phyloP scores from a whole-genome alignment of 495 filamentous ascomycete genomes.

The Penicillium desertorum region DNA sequence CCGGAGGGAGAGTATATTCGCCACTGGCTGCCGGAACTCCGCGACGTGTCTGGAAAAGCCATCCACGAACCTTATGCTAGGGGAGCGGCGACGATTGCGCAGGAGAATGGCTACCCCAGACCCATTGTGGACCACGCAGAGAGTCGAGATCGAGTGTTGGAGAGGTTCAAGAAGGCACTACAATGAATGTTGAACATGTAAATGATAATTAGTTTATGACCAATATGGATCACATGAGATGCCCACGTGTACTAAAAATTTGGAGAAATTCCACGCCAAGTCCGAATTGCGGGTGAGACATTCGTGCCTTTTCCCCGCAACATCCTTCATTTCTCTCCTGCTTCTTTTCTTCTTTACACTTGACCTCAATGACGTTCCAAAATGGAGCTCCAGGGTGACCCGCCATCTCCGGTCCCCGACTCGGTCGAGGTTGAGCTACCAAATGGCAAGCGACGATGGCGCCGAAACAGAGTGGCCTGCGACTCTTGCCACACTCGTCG shows the following conservation, averaged over 20 bases:
- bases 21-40: slow-evolving; percentile 62
- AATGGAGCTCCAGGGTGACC: slow-evolving; percentile 44
- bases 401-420: slow-evolving; percentile 20
- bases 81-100: slow-evolving; percentile 56
- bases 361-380: slow-evolving; percentile 28
- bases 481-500: slow-evolving; percentile 48
- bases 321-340: slow-evolving; percentile 4
- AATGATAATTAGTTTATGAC: neutral
- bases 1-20: slow-evolving; percentile 57
- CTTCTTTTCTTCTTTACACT: neutral
- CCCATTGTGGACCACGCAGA: slow-evolving; percentile 72
- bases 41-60: slow-evolving; percentile 56
- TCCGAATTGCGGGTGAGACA: slow-evolving; percentile 9
- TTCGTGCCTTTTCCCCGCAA: slow-evolving; percentile 13
- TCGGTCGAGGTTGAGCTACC: slow-evolving; percentile 33
- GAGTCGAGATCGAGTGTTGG: slow-evolving; percentile 63
- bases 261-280: slow-evolving; percentile 1
- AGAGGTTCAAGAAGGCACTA: slow-evolving; percentile 66
- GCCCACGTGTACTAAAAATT: neutral
- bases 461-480: slow-evolving; percentile 48
- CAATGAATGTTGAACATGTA: neutral
- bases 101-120: slow-evolving; percentile 70
- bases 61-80: slow-evolving; percentile 79
- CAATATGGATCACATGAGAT: neutral
- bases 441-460: slow-evolving; percentile 46